phyloP scores from a whole-genome alignment of 2,329 filamentous ascomycete genomes.

The Colletotrichum sp. region DNA sequence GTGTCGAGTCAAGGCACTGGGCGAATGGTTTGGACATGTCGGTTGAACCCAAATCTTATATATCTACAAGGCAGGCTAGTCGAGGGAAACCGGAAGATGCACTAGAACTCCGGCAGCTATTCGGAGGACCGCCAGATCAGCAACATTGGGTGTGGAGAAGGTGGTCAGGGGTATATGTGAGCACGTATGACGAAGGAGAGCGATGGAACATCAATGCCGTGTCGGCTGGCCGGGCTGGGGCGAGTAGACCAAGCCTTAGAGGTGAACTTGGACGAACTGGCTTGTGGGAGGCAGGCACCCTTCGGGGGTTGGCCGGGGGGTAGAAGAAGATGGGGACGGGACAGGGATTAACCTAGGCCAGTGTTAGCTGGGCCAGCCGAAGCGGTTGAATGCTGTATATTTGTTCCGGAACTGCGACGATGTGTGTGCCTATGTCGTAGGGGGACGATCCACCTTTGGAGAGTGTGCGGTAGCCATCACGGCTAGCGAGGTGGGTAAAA shows the following conservation, averaged over 20 bases:
- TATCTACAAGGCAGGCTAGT: background rate
- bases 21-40: background rate
- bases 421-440: background rate
- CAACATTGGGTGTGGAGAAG: conserved; percentile 12
- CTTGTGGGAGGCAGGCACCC: background rate
- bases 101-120: conserved; percentile 5
- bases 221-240: background rate
- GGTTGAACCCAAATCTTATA: background rate
- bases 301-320: background rate
- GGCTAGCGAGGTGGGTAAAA: background rate
- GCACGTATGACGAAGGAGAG: background rate
- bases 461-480: background rate
- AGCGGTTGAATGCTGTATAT: background rate
- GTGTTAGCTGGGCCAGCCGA: background rate
- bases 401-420: background rate
- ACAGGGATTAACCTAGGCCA: background rate
- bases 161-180: background rate
- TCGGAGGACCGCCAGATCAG: background rate
- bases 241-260: background rate
- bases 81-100: background rate
- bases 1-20: background rate
- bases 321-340: background rate
- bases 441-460: background rate
- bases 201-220: conserved; percentile 19
- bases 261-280: background rate